Conservation (phyloP, 495 filamentous ascomycete species). For the Xylaria sp. region DNA sequence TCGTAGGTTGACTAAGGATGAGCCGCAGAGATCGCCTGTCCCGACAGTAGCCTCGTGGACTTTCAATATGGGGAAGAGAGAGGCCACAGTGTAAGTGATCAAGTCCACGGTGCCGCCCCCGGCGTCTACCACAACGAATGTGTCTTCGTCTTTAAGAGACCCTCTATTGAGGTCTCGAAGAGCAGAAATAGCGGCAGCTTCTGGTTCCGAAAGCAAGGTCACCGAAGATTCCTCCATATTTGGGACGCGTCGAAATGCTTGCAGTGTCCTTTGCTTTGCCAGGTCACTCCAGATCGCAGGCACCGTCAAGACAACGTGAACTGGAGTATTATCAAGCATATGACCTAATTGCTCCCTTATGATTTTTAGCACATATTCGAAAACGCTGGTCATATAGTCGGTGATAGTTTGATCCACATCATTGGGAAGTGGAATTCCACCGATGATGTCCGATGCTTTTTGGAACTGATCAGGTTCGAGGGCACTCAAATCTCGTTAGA, state of each 20-base stretch:
- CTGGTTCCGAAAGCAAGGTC: conserved; percentile 11
- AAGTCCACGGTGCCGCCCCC: conserved; percentile 67
- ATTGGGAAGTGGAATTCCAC: neutral
- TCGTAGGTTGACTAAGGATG: conserved; percentile 58
- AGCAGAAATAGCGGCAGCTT: conserved; percentile 8
- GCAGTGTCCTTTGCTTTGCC: conserved; percentile 55
- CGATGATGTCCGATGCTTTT: neutral
- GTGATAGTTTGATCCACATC: conserved; percentile 45
- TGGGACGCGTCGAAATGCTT: conserved; percentile 57
- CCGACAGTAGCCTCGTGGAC: conserved; percentile 57
- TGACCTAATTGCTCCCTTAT: conserved; percentile 47
- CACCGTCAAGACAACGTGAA: conserved; percentile 58
- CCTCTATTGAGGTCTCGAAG: conserved; percentile 19
- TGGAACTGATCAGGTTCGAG: conserved; percentile 3
- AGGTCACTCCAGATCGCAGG: conserved; percentile 63
- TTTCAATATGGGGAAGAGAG: conserved; percentile 53
- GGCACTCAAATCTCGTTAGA: neutral
- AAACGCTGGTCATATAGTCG: conserved; percentile 54
- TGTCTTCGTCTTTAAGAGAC: conserved; percentile 29
- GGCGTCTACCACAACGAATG: conserved; percentile 62
- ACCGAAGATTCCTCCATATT: too few relatives aligned
- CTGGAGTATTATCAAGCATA: conserved; percentile 35
- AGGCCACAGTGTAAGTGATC: conserved; percentile 59
- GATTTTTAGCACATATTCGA: conserved; percentile 49
- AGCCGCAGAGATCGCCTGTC: conserved; percentile 64